These are phyloP conservation scores for Protomyces inundatus DNA, from an alignment of 1,139 yeast genomes.

Conservation along the genomic window DNA sequence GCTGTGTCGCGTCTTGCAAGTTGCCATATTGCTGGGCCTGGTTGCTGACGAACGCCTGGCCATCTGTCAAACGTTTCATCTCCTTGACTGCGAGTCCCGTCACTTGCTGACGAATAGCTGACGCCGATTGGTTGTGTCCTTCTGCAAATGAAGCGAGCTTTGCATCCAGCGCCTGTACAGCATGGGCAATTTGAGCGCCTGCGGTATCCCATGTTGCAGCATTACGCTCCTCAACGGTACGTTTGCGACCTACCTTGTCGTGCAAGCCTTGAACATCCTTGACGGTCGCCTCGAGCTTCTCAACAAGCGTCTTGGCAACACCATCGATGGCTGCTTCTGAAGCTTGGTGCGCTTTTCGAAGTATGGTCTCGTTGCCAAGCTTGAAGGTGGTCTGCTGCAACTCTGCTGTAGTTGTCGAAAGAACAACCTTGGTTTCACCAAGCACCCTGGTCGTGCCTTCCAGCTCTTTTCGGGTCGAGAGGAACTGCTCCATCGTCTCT, in stretches of 20 bases:
- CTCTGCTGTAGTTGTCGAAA: conserved; percentile 33
- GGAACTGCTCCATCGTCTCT: conserved; percentile 34
- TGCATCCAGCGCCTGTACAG: conserved; percentile 28
- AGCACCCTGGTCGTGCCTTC: conserved; percentile 34
- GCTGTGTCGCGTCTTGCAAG: conserved; percentile 25
- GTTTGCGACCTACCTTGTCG: conserved; percentile 33
- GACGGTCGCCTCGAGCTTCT: conserved; percentile 35
- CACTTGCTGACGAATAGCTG: conserved; percentile 9
- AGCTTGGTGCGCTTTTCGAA: conserved; percentile 37
- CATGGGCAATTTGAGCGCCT: conserved; percentile 27
- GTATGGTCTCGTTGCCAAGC: conserved; percentile 34
- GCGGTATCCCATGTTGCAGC: conserved; percentile 29
- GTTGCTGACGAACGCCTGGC: conserved; percentile 29
- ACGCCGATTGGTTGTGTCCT: neutral
- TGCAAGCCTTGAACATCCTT: conserved; percentile 35
- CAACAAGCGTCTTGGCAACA: conserved; percentile 36
- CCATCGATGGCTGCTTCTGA: conserved; percentile 37
- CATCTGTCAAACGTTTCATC: conserved; percentile 29
- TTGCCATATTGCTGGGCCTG: conserved; percentile 28
- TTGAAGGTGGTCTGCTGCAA: conserved; percentile 26
- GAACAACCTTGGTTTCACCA: conserved; percentile 31
- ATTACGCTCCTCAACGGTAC: conserved; percentile 31
- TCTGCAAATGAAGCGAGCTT: conserved; percentile 21
- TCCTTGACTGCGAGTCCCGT: conserved; percentile 30
- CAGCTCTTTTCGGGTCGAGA: conserved; percentile 35